phyloP scores from a whole-genome alignment of 2,329 filamentous ascomycete species.

The Cordyceps tenuipes region DNA sequence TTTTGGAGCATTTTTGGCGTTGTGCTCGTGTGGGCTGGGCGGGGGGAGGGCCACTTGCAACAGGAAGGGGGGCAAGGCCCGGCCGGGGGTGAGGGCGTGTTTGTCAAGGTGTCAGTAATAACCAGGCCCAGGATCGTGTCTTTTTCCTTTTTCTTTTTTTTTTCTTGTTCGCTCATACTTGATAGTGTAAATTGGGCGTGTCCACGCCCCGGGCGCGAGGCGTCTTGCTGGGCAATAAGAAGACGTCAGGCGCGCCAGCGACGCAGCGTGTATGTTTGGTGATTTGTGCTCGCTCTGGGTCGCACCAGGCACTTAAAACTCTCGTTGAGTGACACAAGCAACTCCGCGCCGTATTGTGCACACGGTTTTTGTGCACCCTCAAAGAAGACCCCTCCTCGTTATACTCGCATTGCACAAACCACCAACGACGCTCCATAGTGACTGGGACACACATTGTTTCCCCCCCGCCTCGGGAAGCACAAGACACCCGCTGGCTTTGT shows the following conservation, averaged over 20 bases:
- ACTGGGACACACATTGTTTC: neutral
- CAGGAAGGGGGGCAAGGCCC: neutral
- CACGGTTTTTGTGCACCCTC: neutral
- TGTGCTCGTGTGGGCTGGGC: neutral
- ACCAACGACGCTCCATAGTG: neutral
- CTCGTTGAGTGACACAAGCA: neutral
- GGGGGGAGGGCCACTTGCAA: neutral
- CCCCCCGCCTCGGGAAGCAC: neutral
- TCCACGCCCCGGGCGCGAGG: neutral
- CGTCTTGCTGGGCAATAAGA: neutral
- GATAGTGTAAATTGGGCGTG: neutral
- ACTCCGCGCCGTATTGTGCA: neutral
- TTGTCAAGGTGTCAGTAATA: neutral
- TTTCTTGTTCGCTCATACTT: neutral
- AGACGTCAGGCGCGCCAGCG: neutral
- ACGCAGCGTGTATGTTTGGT: neutral
- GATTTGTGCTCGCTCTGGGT: neutral
- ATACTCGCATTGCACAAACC: neutral
- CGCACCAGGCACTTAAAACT: neutral
- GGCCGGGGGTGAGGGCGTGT: neutral
- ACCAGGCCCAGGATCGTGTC: neutral
- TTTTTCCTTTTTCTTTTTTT: neutral
- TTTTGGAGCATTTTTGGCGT: conserved; percentile 2
- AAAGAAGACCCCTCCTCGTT: neutral
- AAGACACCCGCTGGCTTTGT: neutral